phyloP scores from a whole-genome alignment of 371 early-diverging fungal species.

The Mortierella sp. region DNA sequence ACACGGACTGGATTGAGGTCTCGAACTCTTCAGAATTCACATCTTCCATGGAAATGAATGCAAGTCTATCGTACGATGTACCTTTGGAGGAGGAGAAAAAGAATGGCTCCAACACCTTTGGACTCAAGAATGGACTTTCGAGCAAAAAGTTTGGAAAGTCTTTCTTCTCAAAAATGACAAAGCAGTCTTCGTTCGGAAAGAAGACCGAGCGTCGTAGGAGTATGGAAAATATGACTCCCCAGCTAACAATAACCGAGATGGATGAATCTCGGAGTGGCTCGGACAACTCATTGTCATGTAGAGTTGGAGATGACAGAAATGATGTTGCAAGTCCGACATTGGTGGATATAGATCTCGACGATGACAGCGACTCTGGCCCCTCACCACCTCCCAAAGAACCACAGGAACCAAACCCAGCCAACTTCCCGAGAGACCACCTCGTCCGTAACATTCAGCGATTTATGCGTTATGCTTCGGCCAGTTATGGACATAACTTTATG shows the following conservation, averaged over 20 bases:
- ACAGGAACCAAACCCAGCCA: constrained; percentile 55
- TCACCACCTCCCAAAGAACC: constrained; percentile 48
- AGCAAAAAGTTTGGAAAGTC: constrained; percentile 39
- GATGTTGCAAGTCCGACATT: constrained; percentile 13
- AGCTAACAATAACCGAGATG: constrained; percentile 51
- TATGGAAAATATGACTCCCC: constrained; percentile 21
- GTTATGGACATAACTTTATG: constrained; percentile 89
- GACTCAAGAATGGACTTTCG: constrained; percentile 37
- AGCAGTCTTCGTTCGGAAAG: constrained; percentile 32
- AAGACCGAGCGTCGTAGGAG: constrained; percentile 28
- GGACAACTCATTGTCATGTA: constrained; percentile 24
- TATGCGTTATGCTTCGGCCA: constrained; percentile 82
- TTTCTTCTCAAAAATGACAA: constrained; percentile 48
- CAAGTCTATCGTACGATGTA: constrained; percentile 42
- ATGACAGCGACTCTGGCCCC: constrained; percentile 24
- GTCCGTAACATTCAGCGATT: constrained; percentile 80
- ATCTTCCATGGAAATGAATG: constrained; percentile 47
- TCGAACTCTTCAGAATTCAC: constrained; percentile 39
- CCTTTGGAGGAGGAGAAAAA: constrained; percentile 44
- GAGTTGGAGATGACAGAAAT: constrained; percentile 3
- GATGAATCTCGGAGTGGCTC: constrained; percentile 47
- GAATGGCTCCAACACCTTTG: constrained; percentile 16
- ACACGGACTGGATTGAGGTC: constrained; percentile 57
- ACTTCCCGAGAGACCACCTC: constrained; percentile 76
- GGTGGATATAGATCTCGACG: constrained; percentile 17